Evolutionary conservation across 108 stramenopile species (phyloP).

Genomic region (Cyclostephanos tholiformis): DNA sequence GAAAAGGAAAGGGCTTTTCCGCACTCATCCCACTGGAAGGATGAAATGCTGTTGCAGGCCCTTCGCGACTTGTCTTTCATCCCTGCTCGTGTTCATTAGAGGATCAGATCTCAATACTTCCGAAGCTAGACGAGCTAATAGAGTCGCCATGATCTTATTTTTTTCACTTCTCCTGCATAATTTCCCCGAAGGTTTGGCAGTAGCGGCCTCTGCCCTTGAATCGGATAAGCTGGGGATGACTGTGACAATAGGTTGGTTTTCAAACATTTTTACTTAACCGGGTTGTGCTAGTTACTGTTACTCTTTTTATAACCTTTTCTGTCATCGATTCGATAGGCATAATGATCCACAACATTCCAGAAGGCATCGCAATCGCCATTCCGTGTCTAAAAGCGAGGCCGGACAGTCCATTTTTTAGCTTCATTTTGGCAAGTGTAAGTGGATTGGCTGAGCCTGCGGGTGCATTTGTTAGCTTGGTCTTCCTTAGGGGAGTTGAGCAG

Average conservation of each 20-base stretch:
- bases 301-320: not conserved
- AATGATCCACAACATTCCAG: conserved; percentile 86
- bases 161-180: conserved; percentile 74
- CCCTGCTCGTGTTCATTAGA: conserved; percentile 27
- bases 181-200: conserved; percentile 83
- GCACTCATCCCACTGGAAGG: conserved; percentile 13
- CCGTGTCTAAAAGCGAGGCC: conserved; percentile 82
- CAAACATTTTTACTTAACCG: not conserved
- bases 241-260: conserved; percentile 49
- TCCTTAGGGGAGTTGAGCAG: conserved; percentile 33
- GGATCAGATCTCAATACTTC: conserved; percentile 52
- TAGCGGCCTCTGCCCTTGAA: conserved; percentile 73
- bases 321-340: conserved; percentile 42
- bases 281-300: not conserved
- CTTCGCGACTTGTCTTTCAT: conserved; percentile 24
- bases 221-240: conserved; percentile 72
- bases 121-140: conserved; percentile 66
- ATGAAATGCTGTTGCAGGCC: conserved; percentile 12
- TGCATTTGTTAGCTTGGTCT: conserved; percentile 62
- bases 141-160: conserved; percentile 82
- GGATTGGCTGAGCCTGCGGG: conserved; percentile 81
- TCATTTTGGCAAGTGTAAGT: conserved; percentile 69
- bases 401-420: conserved; percentile 72
- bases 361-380: conserved; percentile 84
- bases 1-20: conserved; percentile 19